Base-by-base conservation (phyloP, 2,329 filamentous ascomycete genomes). In the Microdochium nivale region DNA sequence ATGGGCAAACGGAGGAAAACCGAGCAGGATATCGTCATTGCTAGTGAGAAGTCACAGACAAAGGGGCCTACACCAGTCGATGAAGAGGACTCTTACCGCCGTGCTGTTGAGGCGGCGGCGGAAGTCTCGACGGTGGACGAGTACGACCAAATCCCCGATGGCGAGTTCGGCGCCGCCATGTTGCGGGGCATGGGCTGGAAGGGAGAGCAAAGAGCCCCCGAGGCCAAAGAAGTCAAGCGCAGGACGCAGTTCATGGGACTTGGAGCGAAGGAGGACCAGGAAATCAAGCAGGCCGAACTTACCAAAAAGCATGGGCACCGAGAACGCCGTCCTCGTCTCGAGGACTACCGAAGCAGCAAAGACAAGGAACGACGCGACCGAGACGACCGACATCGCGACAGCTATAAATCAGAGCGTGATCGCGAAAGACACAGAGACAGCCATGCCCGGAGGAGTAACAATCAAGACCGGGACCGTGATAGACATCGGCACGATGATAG, bases 111-210 rank as follows among this genome's bases (percentile, higher is more conserved):
- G 13, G 73, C 79, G 25, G 86, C 90, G 1, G 90, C 90, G 1
- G 87, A 90, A 23, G 77, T 81, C 27, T 85, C 90, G 3, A 88
- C 84, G 0, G 72, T 95, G 19, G 87, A 88, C 32, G 89, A 94
- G 61, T 97, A 97, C 70, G 86, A 87, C 53, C 84, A 86, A 13
- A 86, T 96, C 55, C 92, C 94, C 0, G 90, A 97, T 16, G 92
- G 96, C 59, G 90, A 96, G 60, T 99, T 97, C 58, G 94, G 94
- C 8, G 87, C 90, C 19, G 90, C 91, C 0, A 76, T 97, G 56
- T 77, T 99, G 33, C 83, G 91, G 30, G 90, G 91, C 10, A 96
- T 97, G 88, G 94, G 94, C 9, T 96, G 92, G 91, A 90, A 96
- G 74, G 86, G 70, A 67, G 79, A 83, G 51, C 73, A 77, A 55